phyloP scores from a whole-genome alignment of 805 yeast genomes.

The Starmera pachycereana region DNA sequence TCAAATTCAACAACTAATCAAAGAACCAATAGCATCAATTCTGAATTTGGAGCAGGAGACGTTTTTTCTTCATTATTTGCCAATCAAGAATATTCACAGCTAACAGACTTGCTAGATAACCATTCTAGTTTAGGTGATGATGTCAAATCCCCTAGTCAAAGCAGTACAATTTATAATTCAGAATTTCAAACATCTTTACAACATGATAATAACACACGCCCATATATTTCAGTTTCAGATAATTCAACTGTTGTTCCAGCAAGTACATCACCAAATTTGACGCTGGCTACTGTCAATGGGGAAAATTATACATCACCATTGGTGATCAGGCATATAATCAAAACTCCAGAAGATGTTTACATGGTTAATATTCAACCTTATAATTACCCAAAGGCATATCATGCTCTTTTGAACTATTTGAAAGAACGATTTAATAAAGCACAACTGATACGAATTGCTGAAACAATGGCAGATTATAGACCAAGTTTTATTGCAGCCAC shows the following conservation, averaged over 20 bases:
- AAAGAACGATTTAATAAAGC: constrained; percentile 59
- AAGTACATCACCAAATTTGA: constrained; percentile 5
- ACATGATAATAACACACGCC: constrained; percentile 18
- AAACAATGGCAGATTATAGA: constrained; percentile 41
- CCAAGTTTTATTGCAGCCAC: constrained; percentile 75
- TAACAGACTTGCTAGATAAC: constrained; percentile 27
- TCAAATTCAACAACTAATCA: neutral
- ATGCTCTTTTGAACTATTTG: constrained; percentile 68
- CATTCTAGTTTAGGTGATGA: constrained; percentile 10
- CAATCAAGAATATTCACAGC: constrained; percentile 31
- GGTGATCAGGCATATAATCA: constrained; percentile 44
- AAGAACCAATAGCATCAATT: neutral
- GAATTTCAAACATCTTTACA: constrained; percentile 20
- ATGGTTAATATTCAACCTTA: constrained; percentile 68
- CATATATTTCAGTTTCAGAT: constrained; percentile 18
- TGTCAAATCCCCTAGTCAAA: constrained; percentile 14
- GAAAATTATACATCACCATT: constrained; percentile 47
- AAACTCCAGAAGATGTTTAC: constrained; percentile 75
- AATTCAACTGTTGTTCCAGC: constrained; percentile 10
- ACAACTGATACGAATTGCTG: constrained; percentile 50
- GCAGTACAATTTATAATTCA: constrained; percentile 12
- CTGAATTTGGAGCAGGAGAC: constrained; percentile 11
- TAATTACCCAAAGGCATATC: constrained; percentile 92
- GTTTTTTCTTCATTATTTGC: constrained; percentile 23
- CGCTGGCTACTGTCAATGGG: constrained; percentile 4